Percentiles rank a stretch among this genome's conserved stretches.
Evolutionary conservation across 345 rosid species (phyloP).

Genomic region (Trapa bicornis): DNA sequence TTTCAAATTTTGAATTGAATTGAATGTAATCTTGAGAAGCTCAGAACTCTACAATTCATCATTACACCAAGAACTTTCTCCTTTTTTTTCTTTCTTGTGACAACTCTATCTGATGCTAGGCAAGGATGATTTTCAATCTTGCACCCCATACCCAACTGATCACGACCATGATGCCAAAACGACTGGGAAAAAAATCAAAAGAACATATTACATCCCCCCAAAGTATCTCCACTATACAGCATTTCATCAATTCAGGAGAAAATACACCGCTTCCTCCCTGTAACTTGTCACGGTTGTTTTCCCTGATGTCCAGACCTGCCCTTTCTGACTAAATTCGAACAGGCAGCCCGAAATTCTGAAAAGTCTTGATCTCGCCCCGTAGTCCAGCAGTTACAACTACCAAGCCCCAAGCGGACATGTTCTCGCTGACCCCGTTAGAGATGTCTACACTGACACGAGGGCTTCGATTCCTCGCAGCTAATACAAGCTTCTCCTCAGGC

Average conservation of each 20-base stretch:
- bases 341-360: slow-evolving; percentile 90
- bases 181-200: slow-evolving; percentile 20
- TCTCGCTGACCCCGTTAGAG: slow-evolving; percentile 32
- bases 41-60: slow-evolving; percentile 15
- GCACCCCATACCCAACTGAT: slow-evolving; percentile 25
- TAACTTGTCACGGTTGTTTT: background rate
- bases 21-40: background rate
- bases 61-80: slow-evolving; percentile 5
- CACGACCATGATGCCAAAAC: slow-evolving; percentile 30
- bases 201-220: slow-evolving; percentile 47
- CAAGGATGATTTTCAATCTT: slow-evolving; percentile 21
- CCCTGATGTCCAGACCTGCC: background rate
- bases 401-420: slow-evolving; percentile 66
- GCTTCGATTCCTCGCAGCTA: slow-evolving; percentile 37
- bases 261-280: background rate
- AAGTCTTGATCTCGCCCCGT: slow-evolving; percentile 71
- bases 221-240: slow-evolving; percentile 52
- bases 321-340: slow-evolving; percentile 28
- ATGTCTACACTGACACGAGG: slow-evolving; percentile 44
- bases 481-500: slow-evolving; percentile 72
- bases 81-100: slow-evolving; percentile 8
- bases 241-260: slow-evolving; percentile 10
- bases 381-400: slow-evolving; percentile 86
- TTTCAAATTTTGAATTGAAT: background rate
- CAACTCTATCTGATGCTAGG: slow-evolving; percentile 25